phyloP scores from a whole-genome alignment of 176 grass and related monocot genomes.

The Musa acuminata region DNA sequence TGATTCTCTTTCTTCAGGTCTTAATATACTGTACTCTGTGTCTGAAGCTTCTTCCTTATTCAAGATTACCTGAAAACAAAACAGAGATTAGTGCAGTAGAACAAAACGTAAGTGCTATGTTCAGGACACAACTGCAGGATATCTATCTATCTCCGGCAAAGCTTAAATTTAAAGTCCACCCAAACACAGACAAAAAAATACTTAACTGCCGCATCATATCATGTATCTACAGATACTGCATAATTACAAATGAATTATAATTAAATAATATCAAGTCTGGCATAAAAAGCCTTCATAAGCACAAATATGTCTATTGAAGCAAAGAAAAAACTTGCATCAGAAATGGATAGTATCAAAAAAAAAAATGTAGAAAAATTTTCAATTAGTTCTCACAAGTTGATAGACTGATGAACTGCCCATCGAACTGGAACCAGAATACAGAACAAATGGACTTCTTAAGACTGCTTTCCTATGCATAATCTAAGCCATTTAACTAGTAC shows the following conservation, averaged over 20 bases:
- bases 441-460: neutral
- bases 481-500: neutral
- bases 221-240: too few relatives aligned
- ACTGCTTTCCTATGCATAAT: neutral
- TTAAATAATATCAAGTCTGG: neutral
- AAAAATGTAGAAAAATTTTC: neutral
- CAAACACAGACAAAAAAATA: too few relatives aligned
- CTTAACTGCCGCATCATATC: too few relatives aligned
- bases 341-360: neutral
- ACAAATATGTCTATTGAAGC: neutral
- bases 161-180: too few relatives aligned
- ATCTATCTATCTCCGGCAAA: neutral
- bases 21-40: conserved; percentile 59
- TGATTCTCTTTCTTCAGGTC: conserved; percentile 54
- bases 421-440: neutral
- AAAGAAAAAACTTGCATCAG: neutral
- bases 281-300: neutral
- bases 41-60: conserved; percentile 62
- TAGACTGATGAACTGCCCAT: neutral
- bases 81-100: neutral
- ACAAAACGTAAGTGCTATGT: neutral
- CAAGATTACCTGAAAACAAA: conserved; percentile 57
- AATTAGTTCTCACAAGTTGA: neutral
- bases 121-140: neutral
- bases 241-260: neutral